These are phyloP conservation scores for Coemansia erecta DNA, from an alignment of 192 early-diverging fungal genomes.

Conservation along the genomic window DNA sequence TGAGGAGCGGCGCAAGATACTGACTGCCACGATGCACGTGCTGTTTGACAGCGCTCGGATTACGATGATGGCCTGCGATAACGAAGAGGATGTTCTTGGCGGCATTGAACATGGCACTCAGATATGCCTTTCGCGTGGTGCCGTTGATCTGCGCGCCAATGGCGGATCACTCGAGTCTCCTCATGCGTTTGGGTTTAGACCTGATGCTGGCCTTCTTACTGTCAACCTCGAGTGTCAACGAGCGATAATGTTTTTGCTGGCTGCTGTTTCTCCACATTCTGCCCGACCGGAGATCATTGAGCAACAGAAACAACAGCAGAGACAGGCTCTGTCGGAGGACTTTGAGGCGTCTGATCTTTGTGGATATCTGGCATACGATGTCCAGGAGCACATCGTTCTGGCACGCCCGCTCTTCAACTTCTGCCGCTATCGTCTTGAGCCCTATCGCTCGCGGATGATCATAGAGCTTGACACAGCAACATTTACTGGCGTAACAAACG, in stretches of 20 bases:
- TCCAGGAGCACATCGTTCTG: slow-evolving; percentile 38
- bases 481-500: slow-evolving; percentile 24
- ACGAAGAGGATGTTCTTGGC: slow-evolving; percentile 46
- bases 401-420: slow-evolving; percentile 23
- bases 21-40: slow-evolving; percentile 29
- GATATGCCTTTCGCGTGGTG: slow-evolving; percentile 20
- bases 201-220: slow-evolving; percentile 25
- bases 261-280: slow-evolving; percentile 23
- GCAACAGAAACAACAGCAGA: slow-evolving; percentile 9
- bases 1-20: slow-evolving; percentile 24
- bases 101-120: slow-evolving; percentile 51
- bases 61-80: slow-evolving; percentile 45
- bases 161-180: slow-evolving; percentile 46
- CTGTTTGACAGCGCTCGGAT: slow-evolving; percentile 32
- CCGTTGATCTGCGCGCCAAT: slow-evolving; percentile 30
- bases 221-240: slow-evolving; percentile 38
- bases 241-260: slow-evolving; percentile 40
- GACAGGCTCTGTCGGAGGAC: neutral
- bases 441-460: slow-evolving; percentile 29
- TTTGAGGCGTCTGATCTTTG: slow-evolving; percentile 30
- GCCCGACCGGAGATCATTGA: slow-evolving; percentile 18
- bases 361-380: slow-evolving; percentile 28
- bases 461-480: slow-evolving; percentile 30
- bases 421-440: slow-evolving; percentile 23
- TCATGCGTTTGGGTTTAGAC: slow-evolving; percentile 42